Base-by-base conservation (phyloP, 2,329 filamentous ascomycete species). In the Fusarium bactridioides region DNA sequence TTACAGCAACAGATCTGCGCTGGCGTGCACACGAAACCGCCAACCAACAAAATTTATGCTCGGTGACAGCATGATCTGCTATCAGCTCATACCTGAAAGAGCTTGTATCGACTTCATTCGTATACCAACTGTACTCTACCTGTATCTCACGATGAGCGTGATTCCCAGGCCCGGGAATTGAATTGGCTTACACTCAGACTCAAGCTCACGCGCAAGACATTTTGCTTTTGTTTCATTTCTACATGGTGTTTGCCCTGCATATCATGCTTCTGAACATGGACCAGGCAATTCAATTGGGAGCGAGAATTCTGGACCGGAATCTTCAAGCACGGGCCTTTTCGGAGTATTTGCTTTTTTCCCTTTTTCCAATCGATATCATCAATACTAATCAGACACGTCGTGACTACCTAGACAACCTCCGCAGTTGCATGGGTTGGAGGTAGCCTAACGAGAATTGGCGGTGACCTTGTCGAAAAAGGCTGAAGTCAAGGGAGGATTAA, bases 21-120 rank as follows among this genome's bases (percentile, higher is more conserved):
- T 58, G 64, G 65, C 51, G 51, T 64, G 33, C 67, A 72, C 70
- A 73, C 62, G 70, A 73, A 73, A 73, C 70, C 40, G 41, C 51
- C 55, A 44, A 53, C 53, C 64, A 68, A 59, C 41, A 40, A n/a
- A 48, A 43, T 54, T 43, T 50, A 59, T 58, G 27, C 35, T 45
- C 31, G 56, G 55, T 61, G 56, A 73, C 60, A 64, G n/a, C 58
- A 63, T 69, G 64, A 72, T 72, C 58, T 50, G 47, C 69, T 44
- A 51, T 57, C 59, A 33, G 44, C 38, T 56, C n/a, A 55, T 35
- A 44, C 19, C 43, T 43, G 35, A 38, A 69, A 21, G 43, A 63
- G 54, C 43, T 40, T 64, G 38, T 27, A 27, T 51, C 29, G 56
- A 44, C 31, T 45, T 44, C 40, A 54, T 45, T 54, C 25, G 57